Percentiles rank a stretch among this genome's conserved stretches.
Conservation (phyloP, 148 eudicot species). For the Nyssa sinensis region DNA sequence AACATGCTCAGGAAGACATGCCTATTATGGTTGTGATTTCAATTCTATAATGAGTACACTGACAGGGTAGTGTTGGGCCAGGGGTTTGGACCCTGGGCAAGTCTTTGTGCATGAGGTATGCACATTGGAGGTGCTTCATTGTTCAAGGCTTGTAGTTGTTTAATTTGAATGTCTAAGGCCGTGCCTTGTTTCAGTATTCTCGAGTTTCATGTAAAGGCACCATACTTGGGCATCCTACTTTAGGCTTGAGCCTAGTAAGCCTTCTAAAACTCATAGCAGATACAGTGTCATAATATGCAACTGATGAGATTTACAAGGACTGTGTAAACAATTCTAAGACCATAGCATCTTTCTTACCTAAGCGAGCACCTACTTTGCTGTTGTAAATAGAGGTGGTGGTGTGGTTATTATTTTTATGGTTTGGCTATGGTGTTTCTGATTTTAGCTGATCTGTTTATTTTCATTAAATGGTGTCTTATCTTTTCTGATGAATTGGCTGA, state of each 20-base stretch:
- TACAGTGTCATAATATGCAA: too few species aligned
- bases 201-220: background rate
- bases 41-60: background rate
- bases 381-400: background rate
- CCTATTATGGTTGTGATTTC: background rate
- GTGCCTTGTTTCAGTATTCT: background rate
- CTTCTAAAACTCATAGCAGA: too few species aligned
- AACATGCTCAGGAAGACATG: background rate
- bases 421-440: too few species aligned
- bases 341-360: background rate
- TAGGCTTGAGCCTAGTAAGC: too few species aligned
- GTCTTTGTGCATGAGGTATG: background rate
- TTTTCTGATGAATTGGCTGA: background rate
- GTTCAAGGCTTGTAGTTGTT: too few species aligned
- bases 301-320: too few species aligned
- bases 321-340: background rate
- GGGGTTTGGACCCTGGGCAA: background rate
- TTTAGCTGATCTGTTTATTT: too few species aligned
- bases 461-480: too few species aligned
- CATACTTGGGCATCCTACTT: too few species aligned
- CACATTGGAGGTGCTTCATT: too few species aligned
- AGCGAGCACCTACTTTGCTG: background rate
- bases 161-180: background rate
- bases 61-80: background rate
- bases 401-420: background rate